These are phyloP conservation scores for Flaveria linearis DNA, from an alignment of 129 eudicot genomes.

Conservation along the genomic window DNA sequence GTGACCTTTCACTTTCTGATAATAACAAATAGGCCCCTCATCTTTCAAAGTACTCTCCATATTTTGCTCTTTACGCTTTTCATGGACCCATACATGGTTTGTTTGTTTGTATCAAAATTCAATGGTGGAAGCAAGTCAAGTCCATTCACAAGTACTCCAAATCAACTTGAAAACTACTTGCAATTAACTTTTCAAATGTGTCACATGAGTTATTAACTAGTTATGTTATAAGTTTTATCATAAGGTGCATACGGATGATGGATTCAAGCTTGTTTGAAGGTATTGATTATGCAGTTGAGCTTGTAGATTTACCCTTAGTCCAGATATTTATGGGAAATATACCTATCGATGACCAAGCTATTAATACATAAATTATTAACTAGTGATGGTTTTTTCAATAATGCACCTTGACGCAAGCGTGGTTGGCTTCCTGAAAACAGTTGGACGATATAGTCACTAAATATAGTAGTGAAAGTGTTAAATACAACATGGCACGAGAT, in stretches of 20 bases:
- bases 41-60: constrained; percentile 26
- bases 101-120: constrained; percentile 15
- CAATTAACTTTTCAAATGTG: neutral
- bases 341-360: too few species aligned
- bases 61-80: constrained; percentile 28
- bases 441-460: too few species aligned
- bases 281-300: too few species aligned
- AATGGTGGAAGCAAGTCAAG: neutral
- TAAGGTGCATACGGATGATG: too few species aligned
- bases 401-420: too few species aligned
- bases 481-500: too few species aligned
- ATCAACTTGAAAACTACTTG: neutral
- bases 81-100: constrained; percentile 18
- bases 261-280: neutral
- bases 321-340: too few species aligned
- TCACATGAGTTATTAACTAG: neutral
- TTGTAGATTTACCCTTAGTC: too few species aligned
- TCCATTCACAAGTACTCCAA: neutral
- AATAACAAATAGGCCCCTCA: constrained; percentile 39
- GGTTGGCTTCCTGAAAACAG: too few species aligned
- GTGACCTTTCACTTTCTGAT: constrained; percentile 39
- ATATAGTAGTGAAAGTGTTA: too few species aligned
- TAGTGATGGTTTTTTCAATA: too few species aligned
- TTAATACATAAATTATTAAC: too few species aligned
- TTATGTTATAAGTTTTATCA: neutral